Conservation (phyloP, 164 flowering plant species). For the Saururus chinensis region DNA sequence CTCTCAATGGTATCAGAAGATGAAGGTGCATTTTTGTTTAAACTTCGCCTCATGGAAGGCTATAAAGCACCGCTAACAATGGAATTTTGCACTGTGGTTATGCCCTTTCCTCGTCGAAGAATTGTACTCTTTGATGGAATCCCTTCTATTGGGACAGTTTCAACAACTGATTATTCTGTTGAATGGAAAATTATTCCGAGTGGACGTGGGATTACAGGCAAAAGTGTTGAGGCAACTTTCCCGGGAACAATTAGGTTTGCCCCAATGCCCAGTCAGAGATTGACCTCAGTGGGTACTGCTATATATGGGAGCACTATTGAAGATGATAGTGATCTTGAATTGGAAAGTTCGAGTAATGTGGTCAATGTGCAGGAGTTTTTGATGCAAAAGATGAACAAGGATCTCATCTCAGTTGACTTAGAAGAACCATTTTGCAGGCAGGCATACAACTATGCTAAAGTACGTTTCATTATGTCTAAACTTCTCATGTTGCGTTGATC, state of each 20-base stretch:
- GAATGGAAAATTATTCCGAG: slow-evolving; percentile 87
- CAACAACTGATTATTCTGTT: slow-evolving; percentile 64
- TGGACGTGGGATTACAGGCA: slow-evolving; percentile 71
- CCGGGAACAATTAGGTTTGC: slow-evolving; percentile 90
- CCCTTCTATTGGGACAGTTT: slow-evolving; percentile 88
- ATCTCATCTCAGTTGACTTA: slow-evolving; percentile 76
- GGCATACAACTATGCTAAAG: slow-evolving; percentile 91
- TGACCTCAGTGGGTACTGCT: slow-evolving; percentile 23
- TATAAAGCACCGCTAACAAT: slow-evolving; percentile 67
- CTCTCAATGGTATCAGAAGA: slow-evolving; percentile 99
- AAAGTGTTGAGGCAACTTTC: slow-evolving; percentile 89
- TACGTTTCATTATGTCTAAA: slow-evolving; percentile 15
- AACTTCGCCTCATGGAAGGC: slow-evolving; percentile 78
- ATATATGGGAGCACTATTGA: slow-evolving; percentile 31
- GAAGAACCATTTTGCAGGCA: slow-evolving; percentile 99
- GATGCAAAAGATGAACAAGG: slow-evolving; percentile 82
- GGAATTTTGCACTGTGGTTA: slow-evolving; percentile 83
- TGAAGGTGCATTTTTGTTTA: slow-evolving; percentile 97
- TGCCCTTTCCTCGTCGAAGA: slow-evolving; percentile 93
- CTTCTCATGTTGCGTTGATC: background rate
- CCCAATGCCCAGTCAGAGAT: slow-evolving; percentile 48
- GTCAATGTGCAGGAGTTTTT: slow-evolving; percentile 71
- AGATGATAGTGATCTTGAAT: slow-evolving; percentile 79
- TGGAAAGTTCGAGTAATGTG: slow-evolving; percentile 48
- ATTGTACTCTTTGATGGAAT: slow-evolving; percentile 78